A percentile compares a stretch with the other conserved stretches of the same genome.
Conservation (phyloP, 2,329 filamentous ascomycete species). For the Lecanosticta acicola region DNA sequence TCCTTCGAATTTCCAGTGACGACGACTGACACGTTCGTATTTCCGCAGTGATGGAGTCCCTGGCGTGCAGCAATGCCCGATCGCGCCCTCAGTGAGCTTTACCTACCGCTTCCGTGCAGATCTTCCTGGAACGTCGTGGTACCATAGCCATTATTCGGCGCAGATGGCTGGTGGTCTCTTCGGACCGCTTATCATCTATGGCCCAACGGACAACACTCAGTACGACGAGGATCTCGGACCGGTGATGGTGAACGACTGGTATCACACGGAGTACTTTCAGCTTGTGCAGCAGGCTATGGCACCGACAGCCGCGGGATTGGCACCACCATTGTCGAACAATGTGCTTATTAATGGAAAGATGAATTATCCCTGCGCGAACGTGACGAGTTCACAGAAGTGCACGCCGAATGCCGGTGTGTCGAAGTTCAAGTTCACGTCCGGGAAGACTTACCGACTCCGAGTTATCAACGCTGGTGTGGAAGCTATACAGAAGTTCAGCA, state of each 20-base stretch:
- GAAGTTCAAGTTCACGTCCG: constrained; percentile 36
- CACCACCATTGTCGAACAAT: constrained; percentile 29
- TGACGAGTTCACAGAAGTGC: constrained; percentile 23
- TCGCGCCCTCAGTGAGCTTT: constrained; percentile 34
- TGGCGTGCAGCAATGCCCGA: constrained; percentile 43
- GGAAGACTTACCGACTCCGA: constrained; percentile 39
- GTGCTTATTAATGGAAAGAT: constrained; percentile 24
- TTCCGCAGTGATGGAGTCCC: constrained; percentile 40
- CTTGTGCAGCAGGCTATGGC: constrained; percentile 31
- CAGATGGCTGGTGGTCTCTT: constrained; percentile 40
- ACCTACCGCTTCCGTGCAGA: constrained; percentile 38
- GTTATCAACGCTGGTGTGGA: constrained; percentile 41
- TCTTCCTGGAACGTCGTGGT: constrained; percentile 39
- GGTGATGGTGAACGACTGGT: constrained; percentile 42
- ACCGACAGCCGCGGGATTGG: constrained; percentile 14
- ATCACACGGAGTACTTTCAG: constrained; percentile 32
- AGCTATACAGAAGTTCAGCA: constrained; percentile 40
- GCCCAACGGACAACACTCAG: constrained; percentile 35
- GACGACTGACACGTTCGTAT: neutral
- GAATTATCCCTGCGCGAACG: constrained; percentile 30
- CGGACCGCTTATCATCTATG: constrained; percentile 41
- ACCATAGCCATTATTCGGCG: constrained; percentile 39
- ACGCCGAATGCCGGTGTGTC: constrained; percentile 31
- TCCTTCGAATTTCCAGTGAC: neutral
- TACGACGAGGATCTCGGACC: constrained; percentile 44